Evolutionary conservation across 768 basidiomycete genomes (phyloP).

Genomic region (Mycena vitilis): DNA sequence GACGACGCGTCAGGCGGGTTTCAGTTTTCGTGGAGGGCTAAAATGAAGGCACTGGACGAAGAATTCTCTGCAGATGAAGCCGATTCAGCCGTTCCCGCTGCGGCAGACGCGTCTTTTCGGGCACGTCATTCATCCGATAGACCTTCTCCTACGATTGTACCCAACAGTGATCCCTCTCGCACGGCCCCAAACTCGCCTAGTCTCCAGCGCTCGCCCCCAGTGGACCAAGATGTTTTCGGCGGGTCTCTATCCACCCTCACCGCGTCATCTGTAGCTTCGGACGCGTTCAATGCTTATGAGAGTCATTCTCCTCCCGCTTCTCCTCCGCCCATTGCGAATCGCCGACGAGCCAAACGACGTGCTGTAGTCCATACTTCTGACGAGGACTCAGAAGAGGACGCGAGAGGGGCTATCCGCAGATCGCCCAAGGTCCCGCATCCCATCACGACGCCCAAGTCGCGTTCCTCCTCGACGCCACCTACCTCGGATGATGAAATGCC

Average conservation of each 20-base stretch:
- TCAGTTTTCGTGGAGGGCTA: constrained; percentile 22
- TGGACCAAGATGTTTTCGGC: constrained; percentile 16
- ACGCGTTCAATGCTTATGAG: neutral
- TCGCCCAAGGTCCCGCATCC: constrained; percentile 15
- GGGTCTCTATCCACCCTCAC: constrained; percentile 19
- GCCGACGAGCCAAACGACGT: constrained; percentile 20
- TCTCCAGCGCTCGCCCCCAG: neutral
- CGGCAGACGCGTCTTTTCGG: constrained; percentile 25
- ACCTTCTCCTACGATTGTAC: constrained; percentile 1
- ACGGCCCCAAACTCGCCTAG: constrained; percentile 21
- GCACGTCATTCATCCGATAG: neutral
- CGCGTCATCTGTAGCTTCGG: constrained; percentile 11
- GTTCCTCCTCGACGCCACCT: constrained; percentile 27
- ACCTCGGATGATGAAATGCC: constrained; percentile 34
- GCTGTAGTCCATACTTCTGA: constrained; percentile 17
- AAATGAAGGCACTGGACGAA: constrained; percentile 28
- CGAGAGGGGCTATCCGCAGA: constrained; percentile 10
- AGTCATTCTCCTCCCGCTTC: constrained; percentile 14
- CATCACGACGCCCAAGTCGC: constrained; percentile 32
- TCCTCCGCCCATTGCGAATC: constrained; percentile 20
- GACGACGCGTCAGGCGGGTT: constrained; percentile 30
- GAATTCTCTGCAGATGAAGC: constrained; percentile 10
- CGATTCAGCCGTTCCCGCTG: neutral
- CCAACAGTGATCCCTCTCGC: neutral
- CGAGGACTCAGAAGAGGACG: constrained; percentile 30